Evolutionary conservation across 2,329 filamentous ascomycete genomes (phyloP).

Genomic region (Fusarium bactridioides): DNA sequence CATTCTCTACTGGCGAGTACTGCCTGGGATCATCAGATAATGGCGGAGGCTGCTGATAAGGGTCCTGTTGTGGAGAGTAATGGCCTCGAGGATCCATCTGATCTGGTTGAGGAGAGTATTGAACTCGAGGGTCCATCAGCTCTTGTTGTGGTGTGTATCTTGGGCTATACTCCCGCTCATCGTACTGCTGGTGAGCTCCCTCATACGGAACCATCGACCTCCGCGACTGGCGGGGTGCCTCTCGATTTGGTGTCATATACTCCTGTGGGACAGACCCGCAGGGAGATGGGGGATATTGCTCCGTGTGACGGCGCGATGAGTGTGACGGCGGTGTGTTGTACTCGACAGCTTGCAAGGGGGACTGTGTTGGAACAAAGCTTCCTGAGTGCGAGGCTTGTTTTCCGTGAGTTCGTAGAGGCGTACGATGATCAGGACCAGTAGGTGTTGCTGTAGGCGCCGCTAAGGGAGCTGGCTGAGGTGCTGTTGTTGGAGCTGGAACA

Average conservation of each 20-base stretch:
- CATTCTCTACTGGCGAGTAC: constrained; percentile 50
- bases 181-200: constrained; percentile 45
- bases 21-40: constrained; percentile 45
- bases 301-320: constrained; percentile 46
- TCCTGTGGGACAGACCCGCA: constrained; percentile 35
- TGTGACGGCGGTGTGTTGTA: constrained; percentile 54
- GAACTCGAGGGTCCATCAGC: constrained; percentile 48
- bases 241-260: constrained; percentile 32
- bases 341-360: constrained; percentile 62
- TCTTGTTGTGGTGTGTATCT: constrained; percentile 47
- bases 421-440: constrained; percentile 54
- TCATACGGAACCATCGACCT: constrained; percentile 49
- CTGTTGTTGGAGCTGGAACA: constrained; percentile 3
- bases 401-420: constrained; percentile 57
- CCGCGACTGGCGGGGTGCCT: constrained; percentile 44
- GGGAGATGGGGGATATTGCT: constrained; percentile 49
- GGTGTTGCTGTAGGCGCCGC: constrained; percentile 43
- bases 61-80: constrained; percentile 46
- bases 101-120: constrained; percentile 46
- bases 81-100: constrained; percentile 49
- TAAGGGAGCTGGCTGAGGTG: constrained; percentile 10
- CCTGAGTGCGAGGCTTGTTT: constrained; percentile 48
- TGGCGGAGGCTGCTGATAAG: constrained; percentile 42
- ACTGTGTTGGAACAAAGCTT: constrained; percentile 57
- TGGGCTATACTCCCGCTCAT: constrained; percentile 50